Evolutionary conservation across 2,329 filamentous ascomycete genomes (phyloP).

Genomic region (Coniochaeta sp.): DNA sequence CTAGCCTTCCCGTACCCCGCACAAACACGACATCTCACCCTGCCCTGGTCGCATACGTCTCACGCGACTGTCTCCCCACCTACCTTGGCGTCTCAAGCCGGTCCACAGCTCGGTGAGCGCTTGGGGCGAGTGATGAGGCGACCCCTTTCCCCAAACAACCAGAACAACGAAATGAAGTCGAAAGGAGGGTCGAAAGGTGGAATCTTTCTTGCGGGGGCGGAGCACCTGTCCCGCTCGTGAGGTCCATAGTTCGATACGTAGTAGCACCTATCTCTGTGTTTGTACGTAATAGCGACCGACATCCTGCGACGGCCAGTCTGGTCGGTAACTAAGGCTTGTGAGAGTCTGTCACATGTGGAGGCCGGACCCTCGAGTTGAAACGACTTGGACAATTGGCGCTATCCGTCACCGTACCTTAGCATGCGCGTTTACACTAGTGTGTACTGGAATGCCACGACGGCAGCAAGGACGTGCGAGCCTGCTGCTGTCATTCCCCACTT

Average conservation of each 20-base stretch:
- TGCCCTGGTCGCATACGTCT: not conserved
- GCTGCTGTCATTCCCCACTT: not conserved
- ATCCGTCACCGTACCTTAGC: not conserved
- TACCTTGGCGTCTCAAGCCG: not conserved
- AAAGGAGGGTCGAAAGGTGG: not conserved
- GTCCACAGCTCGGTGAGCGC: not conserved
- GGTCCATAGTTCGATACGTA: not conserved
- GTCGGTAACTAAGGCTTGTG: not conserved
- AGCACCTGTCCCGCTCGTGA: not conserved
- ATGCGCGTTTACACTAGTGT: no score
- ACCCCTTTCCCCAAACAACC: not conserved
- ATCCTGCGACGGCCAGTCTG: not conserved
- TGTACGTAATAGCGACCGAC: not conserved
- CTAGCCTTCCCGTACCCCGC: not conserved
- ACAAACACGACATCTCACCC: not conserved
- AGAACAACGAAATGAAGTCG: not conserved
- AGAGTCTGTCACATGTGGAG: not conserved
- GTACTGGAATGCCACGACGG: not conserved
- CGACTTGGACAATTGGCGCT: not conserved
- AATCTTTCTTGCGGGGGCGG: not conserved
- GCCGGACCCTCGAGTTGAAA: not conserved
- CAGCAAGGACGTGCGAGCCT: not conserved
- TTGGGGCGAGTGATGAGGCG: not conserved
- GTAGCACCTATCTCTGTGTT: not conserved
- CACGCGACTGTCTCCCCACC: not conserved